These are phyloP conservation scores for Manihot esculenta DNA, from an alignment of 441 rosid species.

Conservation along the genomic window DNA sequence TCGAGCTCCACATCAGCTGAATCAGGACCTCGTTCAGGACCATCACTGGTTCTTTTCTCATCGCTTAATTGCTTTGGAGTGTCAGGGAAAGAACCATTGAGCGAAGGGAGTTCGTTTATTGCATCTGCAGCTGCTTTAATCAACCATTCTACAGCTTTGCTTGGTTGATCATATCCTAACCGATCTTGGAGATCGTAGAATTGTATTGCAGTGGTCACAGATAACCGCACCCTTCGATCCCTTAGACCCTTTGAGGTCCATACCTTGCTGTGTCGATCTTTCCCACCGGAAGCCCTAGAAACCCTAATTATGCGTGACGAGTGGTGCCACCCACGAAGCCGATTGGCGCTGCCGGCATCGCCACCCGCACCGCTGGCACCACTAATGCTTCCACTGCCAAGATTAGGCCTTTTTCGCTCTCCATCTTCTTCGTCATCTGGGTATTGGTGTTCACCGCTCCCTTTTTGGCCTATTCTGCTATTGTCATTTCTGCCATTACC, in stretches of 20 bases:
- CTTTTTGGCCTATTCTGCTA: conserved; percentile 40
- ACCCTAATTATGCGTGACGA: conserved; percentile 90
- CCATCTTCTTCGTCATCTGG: conserved; percentile 57
- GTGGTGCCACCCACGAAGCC: conserved; percentile 63
- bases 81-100: conserved; percentile 60
- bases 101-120: conserved; percentile 81
- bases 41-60: conserved; percentile 45
- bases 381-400: conserved; percentile 20
- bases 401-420: conserved; percentile 44
- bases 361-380: conserved; percentile 27
- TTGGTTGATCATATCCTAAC: conserved; percentile 91
- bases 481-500: conserved; percentile 41
- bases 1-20: conserved; percentile 52
- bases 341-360: conserved; percentile 24
- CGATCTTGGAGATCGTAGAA: conserved; percentile 95
- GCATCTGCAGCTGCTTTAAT: conserved; percentile 81
- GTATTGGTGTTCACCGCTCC: conserved; percentile 30
- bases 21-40: conserved; percentile 45
- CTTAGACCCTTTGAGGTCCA: conserved; percentile 87
- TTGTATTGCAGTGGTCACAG: conserved; percentile 88
- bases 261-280: conserved; percentile 97
- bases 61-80: conserved; percentile 59
- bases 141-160: conserved; percentile 95
- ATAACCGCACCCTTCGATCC: conserved; percentile 85
- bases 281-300: conserved; percentile 95